Evolutionary conservation across 768 basidiomycete species (phyloP).

Genomic region (Sporobolomyces pararoseus): DNA sequence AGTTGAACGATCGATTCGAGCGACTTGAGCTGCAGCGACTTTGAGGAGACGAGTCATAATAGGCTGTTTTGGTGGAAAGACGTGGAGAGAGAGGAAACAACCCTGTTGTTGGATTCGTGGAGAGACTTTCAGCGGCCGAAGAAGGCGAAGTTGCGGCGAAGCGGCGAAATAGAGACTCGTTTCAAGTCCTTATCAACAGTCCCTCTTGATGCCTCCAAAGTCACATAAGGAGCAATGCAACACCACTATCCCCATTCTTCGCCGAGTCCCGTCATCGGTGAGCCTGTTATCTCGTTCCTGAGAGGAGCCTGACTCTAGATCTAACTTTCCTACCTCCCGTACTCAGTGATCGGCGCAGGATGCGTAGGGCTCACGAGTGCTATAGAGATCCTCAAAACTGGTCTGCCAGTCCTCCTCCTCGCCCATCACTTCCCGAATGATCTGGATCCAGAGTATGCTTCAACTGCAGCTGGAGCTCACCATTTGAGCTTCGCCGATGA

Average conservation of each 20-base stretch:
- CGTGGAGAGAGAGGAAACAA: not conserved
- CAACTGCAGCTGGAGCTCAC: constrained; percentile 49
- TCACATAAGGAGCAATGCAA: not conserved
- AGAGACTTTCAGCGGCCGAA: not conserved
- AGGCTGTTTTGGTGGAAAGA: not conserved
- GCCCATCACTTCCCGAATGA: constrained; percentile 48
- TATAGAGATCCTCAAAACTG: constrained; percentile 45
- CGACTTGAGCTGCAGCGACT: constrained; percentile 49
- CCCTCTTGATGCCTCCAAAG: no score
- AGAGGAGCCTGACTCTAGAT: no score
- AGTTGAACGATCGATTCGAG: constrained; percentile 46
- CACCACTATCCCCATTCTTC: not conserved
- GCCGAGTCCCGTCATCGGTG: constrained; percentile 23
- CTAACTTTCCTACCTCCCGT: not conserved
- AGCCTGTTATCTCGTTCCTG: not conserved
- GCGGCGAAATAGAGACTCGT: not conserved
- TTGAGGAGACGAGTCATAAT: constrained; percentile 46
- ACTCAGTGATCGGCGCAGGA: constrained; percentile 48
- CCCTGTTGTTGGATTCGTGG: not conserved
- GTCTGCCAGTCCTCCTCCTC: constrained; percentile 45
- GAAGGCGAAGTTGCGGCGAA: not conserved
- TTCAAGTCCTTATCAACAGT: no score
- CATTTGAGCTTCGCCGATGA: constrained; percentile 50
- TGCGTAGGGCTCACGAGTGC: constrained; percentile 51
- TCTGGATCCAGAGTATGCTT: constrained; percentile 44